These are phyloP conservation scores for Saccharomycopsis vini DNA, from an alignment of 805 yeast species.

Conservation along the genomic window DNA sequence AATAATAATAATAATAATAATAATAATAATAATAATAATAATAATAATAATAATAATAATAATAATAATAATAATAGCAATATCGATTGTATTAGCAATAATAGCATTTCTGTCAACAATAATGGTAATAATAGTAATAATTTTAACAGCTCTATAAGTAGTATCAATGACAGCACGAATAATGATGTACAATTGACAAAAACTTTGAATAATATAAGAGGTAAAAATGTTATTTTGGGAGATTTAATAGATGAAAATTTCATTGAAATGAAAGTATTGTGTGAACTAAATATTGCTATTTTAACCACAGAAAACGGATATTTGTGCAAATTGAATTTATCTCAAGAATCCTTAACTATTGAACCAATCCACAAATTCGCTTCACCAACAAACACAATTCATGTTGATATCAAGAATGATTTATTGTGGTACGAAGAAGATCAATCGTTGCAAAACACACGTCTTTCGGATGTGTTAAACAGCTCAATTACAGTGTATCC, in stretches of 20 bases:
- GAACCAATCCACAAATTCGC: not conserved
- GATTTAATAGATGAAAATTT: constrained; percentile 41
- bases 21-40: too few relatives aligned
- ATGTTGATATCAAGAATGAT: not conserved
- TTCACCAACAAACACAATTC: not conserved
- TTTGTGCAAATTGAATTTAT: constrained; percentile 9
- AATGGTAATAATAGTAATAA: too few relatives aligned
- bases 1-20: too few relatives aligned
- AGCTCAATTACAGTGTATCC: not conserved
- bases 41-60: too few relatives aligned
- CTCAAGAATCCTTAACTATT: not conserved
- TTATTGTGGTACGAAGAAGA: not conserved
- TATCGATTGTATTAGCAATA: too few relatives aligned
- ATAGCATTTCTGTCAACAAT: too few relatives aligned
- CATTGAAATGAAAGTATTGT: constrained; percentile 30
- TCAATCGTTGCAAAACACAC: not conserved
- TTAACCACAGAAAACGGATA: constrained; percentile 21
- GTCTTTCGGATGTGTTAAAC: not conserved
- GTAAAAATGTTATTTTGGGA: constrained; percentile 53
- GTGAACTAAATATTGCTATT: not conserved
- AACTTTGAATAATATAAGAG: constrained; percentile 32
- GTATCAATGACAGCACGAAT: not conserved
- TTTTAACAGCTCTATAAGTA: not conserved
- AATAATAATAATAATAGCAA: too few relatives aligned
- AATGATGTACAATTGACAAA: constrained; percentile 21